Evolutionary conservation across 306 rosid genomes (phyloP).

Genomic region (Cicer yamashitae): DNA sequence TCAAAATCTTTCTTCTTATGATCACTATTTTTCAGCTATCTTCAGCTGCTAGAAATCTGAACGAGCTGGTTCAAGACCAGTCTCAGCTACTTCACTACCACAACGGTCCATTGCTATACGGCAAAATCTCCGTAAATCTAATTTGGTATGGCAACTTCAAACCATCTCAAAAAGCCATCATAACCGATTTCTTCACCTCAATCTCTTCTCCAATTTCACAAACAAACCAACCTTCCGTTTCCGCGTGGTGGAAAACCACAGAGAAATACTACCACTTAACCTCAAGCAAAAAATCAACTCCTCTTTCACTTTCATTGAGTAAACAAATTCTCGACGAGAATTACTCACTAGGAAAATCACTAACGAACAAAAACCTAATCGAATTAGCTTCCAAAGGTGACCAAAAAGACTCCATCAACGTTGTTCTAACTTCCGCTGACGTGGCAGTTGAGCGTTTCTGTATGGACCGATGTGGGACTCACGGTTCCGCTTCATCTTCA

Average conservation of each 20-base stretch:
- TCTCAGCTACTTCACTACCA: slow-evolving; percentile 77
- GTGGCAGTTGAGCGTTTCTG: slow-evolving; percentile 77
- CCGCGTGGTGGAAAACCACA: slow-evolving; percentile 84
- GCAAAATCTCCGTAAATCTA: slow-evolving; percentile 73
- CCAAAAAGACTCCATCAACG: slow-evolving; percentile 64
- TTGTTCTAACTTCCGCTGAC: slow-evolving; percentile 74
- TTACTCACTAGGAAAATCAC: slow-evolving; percentile 69
- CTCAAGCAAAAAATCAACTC: slow-evolving; percentile 34
- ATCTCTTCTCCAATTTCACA: slow-evolving; percentile 44
- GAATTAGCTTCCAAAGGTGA: slow-evolving; percentile 69
- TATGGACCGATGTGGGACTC: slow-evolving; percentile 74
- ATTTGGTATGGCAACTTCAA: slow-evolving; percentile 87
- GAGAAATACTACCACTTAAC: slow-evolving; percentile 73
- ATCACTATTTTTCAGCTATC: slow-evolving; percentile 53
- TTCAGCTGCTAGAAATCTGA: slow-evolving; percentile 57
- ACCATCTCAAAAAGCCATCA: slow-evolving; percentile 74
- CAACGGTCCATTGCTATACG: slow-evolving; percentile 79
- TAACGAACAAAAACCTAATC: slow-evolving; percentile 59
- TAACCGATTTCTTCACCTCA: slow-evolving; percentile 73
- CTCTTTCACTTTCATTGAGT: slow-evolving; percentile 54
- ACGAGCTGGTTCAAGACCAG: slow-evolving; percentile 60
- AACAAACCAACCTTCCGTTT: slow-evolving; percentile 61
- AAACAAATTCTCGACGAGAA: slow-evolving; percentile 62
- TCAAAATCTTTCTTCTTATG: slow-evolving; percentile 34
- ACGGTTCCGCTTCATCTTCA: slow-evolving; percentile 60